A percentile compares a stretch with the other conserved stretches of the same genome.
Conservation (phyloP, 495 filamentous ascomycete species). For the Hyaloscypha hepaticicola region DNA sequence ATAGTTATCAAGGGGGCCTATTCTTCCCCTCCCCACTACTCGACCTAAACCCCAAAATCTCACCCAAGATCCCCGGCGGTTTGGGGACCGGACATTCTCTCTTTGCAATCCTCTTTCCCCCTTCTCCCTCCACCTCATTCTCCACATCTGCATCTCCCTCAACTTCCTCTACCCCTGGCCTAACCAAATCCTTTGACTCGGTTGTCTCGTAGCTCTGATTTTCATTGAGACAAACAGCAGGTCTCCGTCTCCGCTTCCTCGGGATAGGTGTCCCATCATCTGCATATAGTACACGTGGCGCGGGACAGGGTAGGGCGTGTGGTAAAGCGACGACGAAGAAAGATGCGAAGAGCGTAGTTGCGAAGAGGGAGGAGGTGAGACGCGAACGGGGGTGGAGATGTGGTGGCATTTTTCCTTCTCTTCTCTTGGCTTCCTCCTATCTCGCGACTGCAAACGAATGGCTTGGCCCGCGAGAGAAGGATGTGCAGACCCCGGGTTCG, state of each 20-base stretch:
- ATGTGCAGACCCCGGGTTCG: background rate
- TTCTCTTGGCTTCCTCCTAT: background rate
- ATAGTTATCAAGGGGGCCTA: conserved; percentile 24
- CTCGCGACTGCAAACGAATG: background rate
- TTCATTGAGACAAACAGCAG: conserved; percentile 6
- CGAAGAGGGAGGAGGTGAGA: conserved; percentile 88
- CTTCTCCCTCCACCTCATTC: conserved; percentile 10
- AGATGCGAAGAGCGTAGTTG: conserved; percentile 84
- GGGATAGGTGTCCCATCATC: conserved; percentile 64
- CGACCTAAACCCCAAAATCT: conserved; percentile 65
- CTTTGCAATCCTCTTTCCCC: conserved; percentile 30
- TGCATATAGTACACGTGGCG: conserved; percentile 69
- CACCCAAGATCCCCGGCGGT: conserved; percentile 69
- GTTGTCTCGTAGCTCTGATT: conserved; percentile 14
- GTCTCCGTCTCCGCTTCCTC: conserved; percentile 36
- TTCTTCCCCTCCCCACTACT: conserved; percentile 22
- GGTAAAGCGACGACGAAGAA: conserved; percentile 91
- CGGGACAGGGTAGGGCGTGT: conserved; percentile 90
- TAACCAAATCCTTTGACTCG: conserved; percentile 23
- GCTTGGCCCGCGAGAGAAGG: background rate
- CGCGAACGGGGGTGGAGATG: conserved; percentile 91
- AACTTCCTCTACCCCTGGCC: conserved; percentile 40
- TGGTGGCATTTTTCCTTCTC: conserved; percentile 63
- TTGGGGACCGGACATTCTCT: conserved; percentile 83
- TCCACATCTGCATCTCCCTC: conserved; percentile 5